These are phyloP conservation scores for Achlya hypogyna DNA, from an alignment of 352 stramenopile genomes.

Conservation along the genomic window DNA sequence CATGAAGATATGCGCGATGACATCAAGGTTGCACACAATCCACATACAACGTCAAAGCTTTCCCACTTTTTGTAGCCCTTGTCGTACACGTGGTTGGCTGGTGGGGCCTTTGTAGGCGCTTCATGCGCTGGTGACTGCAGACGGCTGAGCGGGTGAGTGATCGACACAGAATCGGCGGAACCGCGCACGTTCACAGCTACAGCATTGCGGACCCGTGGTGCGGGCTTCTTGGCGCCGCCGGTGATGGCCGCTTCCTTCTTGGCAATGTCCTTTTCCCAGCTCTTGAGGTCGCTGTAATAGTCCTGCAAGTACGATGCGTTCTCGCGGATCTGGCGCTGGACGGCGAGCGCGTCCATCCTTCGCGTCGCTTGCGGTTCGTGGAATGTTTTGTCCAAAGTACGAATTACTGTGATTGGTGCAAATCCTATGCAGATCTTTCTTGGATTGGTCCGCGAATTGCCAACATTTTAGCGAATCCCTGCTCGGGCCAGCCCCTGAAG, in stretches of 20 bases:
- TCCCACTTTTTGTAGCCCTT: constrained; percentile 88
- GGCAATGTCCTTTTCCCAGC: constrained; percentile 64
- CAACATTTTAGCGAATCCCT: not conserved
- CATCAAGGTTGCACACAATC: not conserved
- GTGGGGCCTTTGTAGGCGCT: constrained; percentile 21
- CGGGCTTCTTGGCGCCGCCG: constrained; percentile 6
- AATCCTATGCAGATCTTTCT: no score
- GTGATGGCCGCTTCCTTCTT: constrained; percentile 41
- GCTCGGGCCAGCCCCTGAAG: no score
- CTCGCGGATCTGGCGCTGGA: constrained; percentile 75
- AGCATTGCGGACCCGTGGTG: not conserved
- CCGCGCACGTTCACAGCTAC: not conserved
- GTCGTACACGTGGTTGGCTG: constrained; percentile 77
- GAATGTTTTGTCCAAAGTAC: not conserved
- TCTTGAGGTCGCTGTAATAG: constrained; percentile 66
- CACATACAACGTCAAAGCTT: constrained; percentile 74
- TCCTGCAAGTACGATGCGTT: constrained; percentile 71
- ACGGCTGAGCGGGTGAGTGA: constrained; percentile 1
- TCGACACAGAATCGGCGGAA: not conserved
- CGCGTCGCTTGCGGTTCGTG: not conserved
- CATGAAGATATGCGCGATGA: not conserved
- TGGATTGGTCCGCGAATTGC: not conserved
- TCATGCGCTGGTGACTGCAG: not conserved
- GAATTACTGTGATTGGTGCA: not conserved
- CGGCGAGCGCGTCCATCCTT: constrained; percentile 1